Percentiles rank a stretch among this genome's conserved stretches.
These are phyloP conservation scores for Blepharisma japonicum DNA, from an alignment of 73 alveolate genomes.

Conservation along the genomic window DNA sequence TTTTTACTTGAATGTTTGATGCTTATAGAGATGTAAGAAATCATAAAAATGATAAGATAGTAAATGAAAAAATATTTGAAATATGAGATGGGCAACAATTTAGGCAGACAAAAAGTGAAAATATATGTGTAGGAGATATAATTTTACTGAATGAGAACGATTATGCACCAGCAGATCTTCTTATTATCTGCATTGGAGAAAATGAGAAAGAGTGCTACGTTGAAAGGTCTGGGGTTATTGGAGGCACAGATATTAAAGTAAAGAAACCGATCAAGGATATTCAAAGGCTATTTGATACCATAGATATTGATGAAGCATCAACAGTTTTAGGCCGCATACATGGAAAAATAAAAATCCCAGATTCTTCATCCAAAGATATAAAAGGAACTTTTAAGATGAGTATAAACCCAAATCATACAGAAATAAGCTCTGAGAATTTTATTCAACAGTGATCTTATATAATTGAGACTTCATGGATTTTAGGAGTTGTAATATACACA, in stretches of 20 bases:
- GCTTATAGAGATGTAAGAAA: too few species aligned
- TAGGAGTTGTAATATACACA: slow-evolving; percentile 24
- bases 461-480: background rate
- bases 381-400: background rate
- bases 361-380: background rate
- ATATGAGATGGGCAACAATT: background rate
- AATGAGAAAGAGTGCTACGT: slow-evolving; percentile 22
- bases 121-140: slow-evolving; percentile 25
- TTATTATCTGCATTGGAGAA: background rate
- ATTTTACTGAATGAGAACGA: background rate
- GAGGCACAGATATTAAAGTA: slow-evolving; percentile 9
- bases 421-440: background rate
- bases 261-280: background rate
- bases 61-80: background rate
- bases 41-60: too few species aligned
- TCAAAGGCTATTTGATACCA: background rate
- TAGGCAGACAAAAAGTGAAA: background rate
- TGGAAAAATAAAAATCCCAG: background rate
- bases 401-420: background rate
- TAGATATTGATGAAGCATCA: background rate
- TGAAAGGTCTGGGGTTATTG: slow-evolving; percentile 14
- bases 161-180: slow-evolving; percentile 18
- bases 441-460: background rate
- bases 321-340: background rate
- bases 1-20: too few species aligned